These are phyloP conservation scores for Stereocaulon alpinum DNA, from an alignment of 495 filamentous ascomycete genomes.

Conservation along the genomic window DNA sequence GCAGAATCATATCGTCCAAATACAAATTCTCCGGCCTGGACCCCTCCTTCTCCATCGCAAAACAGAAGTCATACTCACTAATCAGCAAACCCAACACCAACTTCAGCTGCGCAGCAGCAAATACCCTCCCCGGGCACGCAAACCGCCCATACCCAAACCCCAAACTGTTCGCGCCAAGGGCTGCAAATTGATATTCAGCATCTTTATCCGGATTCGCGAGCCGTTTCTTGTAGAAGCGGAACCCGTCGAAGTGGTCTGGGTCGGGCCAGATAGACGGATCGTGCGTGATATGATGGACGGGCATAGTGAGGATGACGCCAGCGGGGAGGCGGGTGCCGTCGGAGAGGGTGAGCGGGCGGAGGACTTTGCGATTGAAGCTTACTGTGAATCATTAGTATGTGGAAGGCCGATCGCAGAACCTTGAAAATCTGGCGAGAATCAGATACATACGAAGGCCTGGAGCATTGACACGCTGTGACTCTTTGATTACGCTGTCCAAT, in stretches of 20 bases:
- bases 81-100: neutral
- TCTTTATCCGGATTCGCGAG: neutral
- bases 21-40: too few relatives aligned
- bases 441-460: neutral
- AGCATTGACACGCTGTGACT: neutral
- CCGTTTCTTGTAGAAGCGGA: neutral
- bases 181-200: neutral
- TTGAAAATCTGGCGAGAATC: neutral
- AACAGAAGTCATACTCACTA: too few relatives aligned
- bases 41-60: too few relatives aligned
- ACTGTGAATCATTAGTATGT: neutral
- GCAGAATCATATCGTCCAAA: too few relatives aligned
- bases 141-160: neutral
- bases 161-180: neutral
- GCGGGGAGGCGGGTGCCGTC: neutral
- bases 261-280: neutral
- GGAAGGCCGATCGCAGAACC: neutral
- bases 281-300: neutral
- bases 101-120: neutral
- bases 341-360: neutral
- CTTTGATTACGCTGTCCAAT: neutral
- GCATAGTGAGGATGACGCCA: neutral
- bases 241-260: neutral
- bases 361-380: neutral
- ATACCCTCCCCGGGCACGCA: neutral